Evolutionary conservation across 2,329 filamentous ascomycete species (phyloP), one percentile per base, ranked within the genome.

Genomic region (Talaromyces sp.): DNA sequence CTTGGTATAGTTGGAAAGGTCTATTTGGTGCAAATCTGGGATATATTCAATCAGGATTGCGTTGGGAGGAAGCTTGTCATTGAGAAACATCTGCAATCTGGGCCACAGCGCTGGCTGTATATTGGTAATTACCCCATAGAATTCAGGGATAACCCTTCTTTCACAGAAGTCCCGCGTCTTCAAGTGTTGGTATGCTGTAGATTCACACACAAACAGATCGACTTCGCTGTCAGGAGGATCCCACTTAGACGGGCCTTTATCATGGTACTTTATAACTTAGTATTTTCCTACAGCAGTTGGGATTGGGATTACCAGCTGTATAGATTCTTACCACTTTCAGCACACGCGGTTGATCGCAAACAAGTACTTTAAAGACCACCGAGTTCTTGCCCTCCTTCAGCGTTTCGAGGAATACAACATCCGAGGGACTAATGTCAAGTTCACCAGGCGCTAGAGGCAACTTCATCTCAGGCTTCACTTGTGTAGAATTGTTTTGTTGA

Each of bases 1-100:
- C 24, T 58, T 29, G 52, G 64, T 61, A 50, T 56, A 64, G 11
- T 19, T 65, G 3, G 58, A 59, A 31, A 66, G 58, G 26, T 59
- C 55, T 43, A 67, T 64, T 52, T 59, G 3, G n/a, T 56, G 56
- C 13, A 67, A 5, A 24, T 62, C 55, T 29, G 62, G 56, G 32
- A 66, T 62, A 51, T 60, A 65, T 57, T 65, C 65, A 50, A 67
- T 56, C 7, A 66, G 49, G 21, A 65, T 31, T 8, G 64, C 63
- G 14, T 65, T 65, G 11, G 63, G 58, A 4, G 58, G 54, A 29
- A 65, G 26, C 24, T 60, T 55, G 52, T 65, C 64, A 4, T 64
- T 31, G n/a, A 56, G 31, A 56, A 67, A 65, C 65, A 56, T n/a
- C 17, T 58, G 19, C 21, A 61, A 38, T 13, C 21, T 29, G 51